Evolutionary conservation across 1,284 basidiomycete species (phyloP).

Genomic region (Ceratobasidium sp.): DNA sequence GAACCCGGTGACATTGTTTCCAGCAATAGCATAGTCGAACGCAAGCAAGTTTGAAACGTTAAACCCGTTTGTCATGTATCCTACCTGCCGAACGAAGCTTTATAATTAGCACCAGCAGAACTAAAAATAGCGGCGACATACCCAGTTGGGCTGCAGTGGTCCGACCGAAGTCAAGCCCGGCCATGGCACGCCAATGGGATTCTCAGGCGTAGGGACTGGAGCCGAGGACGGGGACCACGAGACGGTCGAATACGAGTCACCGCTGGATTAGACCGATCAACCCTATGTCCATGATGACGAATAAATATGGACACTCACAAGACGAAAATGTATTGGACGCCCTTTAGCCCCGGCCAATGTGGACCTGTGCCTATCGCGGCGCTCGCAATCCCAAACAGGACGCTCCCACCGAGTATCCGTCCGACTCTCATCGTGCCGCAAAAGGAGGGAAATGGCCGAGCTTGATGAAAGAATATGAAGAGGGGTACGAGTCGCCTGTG

Average conservation of each 20-base stretch:
- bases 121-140: background rate
- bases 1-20: conserved; percentile 16
- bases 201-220: background rate
- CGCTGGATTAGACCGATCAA: background rate
- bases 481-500: too few species aligned
- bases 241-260: conserved; percentile 19
- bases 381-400: background rate
- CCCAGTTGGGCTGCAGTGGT: conserved; percentile 16
- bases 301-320: too few species aligned
- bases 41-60: conserved; percentile 5
- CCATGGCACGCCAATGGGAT: conserved; percentile 5
- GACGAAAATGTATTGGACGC: conserved; percentile 13
- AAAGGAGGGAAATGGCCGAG: too few species aligned
- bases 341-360: conserved; percentile 5
- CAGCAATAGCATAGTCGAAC: conserved; percentile 10
- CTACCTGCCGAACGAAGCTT: background rate
- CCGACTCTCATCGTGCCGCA: background rate
- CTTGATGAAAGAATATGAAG: too few species aligned
- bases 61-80: conserved; percentile 21
- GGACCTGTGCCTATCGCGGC: conserved; percentile 11
- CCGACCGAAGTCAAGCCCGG: conserved; percentile 5
- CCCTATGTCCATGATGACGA: too few species aligned
- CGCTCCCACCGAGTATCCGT: background rate
- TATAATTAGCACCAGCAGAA: background rate
- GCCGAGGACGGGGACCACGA: conserved; percentile 10